Conservation (phyloP, 768 basidiomycete species). For the Pisolithus albus region DNA sequence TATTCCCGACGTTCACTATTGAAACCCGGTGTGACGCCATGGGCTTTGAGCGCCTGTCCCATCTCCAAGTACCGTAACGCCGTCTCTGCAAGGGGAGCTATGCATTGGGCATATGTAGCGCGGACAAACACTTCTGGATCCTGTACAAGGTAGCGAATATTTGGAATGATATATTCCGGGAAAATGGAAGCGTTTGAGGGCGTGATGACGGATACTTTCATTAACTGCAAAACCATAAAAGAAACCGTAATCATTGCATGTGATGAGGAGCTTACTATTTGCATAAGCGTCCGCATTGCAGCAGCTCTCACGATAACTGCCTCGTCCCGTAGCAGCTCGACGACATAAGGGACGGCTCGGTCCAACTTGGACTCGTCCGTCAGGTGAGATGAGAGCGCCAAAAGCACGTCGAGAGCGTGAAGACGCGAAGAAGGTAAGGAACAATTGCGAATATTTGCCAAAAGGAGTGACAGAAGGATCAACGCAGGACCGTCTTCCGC, state of each 20-base stretch:
- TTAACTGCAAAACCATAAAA: constrained; percentile 30
- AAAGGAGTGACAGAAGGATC: constrained; percentile 79
- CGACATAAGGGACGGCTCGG: constrained; percentile 85
- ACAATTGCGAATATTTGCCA: constrained; percentile 86
- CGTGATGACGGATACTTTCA: constrained; percentile 65
- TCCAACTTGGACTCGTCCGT: constrained; percentile 96
- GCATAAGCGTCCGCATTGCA: constrained; percentile 70
- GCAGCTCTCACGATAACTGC: constrained; percentile 74
- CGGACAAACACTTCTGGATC: constrained; percentile 85
- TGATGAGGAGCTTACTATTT: constrained; percentile 53
- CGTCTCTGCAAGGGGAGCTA: constrained; percentile 79
- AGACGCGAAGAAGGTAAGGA: constrained; percentile 79
- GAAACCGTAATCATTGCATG: constrained; percentile 20
- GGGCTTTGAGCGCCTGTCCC: constrained; percentile 83
- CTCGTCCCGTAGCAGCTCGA: constrained; percentile 85
- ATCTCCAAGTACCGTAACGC: constrained; percentile 88
- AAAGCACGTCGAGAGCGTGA: constrained; percentile 77
- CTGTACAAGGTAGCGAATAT: constrained; percentile 72
- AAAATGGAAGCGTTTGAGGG: constrained; percentile 66
- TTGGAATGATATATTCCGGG: constrained; percentile 93
- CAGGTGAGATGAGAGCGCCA: constrained; percentile 72
- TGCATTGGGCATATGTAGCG: constrained; percentile 75
- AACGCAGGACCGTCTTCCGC: constrained; percentile 84
- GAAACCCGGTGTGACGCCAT: constrained; percentile 48
- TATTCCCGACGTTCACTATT: constrained; percentile 55